A percentile compares a stretch with the other conserved stretches of the same genome.
These are phyloP conservation scores for Aspergillus niger DNA, from an alignment of 2,329 filamentous ascomycete genomes.

Conservation along the genomic window DNA sequence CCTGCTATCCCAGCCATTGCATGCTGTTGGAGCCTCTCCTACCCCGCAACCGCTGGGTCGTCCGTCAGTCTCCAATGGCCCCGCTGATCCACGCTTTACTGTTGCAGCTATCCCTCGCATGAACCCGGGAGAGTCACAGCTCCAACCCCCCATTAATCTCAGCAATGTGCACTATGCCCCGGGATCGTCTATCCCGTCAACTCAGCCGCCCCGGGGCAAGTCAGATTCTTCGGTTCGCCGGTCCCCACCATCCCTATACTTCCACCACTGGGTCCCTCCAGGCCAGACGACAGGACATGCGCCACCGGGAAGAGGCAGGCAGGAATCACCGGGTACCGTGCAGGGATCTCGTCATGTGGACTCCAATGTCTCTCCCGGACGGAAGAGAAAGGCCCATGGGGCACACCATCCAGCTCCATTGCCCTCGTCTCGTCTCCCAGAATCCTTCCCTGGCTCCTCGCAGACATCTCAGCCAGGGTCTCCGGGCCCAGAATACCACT, in stretches of 20 bases:
- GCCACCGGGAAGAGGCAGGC: conserved; percentile 71
- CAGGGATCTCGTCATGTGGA: conserved; percentile 55
- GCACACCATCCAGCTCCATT: conserved; percentile 54
- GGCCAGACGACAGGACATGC: conserved; percentile 69
- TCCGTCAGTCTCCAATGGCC: conserved; percentile 21
- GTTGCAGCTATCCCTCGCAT: conserved; percentile 28
- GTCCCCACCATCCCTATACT: conserved; percentile 76
- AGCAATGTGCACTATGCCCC: conserved; percentile 30
- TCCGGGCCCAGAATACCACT: conserved; percentile 35
- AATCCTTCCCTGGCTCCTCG: conserved; percentile 22
- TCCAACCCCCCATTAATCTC: conserved; percentile 36
- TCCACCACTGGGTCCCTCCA: conserved; percentile 91
- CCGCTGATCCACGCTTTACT: conserved; percentile 18
- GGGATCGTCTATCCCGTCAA: conserved; percentile 48
- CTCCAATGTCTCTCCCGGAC: conserved; percentile 70
- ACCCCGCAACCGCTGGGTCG: conserved; percentile 17
- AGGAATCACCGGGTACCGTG: conserved; percentile 49
- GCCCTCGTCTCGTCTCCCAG: conserved; percentile 53
- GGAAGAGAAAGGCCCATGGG: conserved; percentile 76
- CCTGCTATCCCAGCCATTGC: conserved; percentile 29
- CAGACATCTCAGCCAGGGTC: conserved; percentile 16
- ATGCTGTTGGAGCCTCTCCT: conserved; percentile 17
- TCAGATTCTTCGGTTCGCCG: conserved; percentile 62
- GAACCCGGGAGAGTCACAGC: conserved; percentile 47
- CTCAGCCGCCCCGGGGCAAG: conserved; percentile 53